These are phyloP conservation scores for Neoarthrinium moseri DNA, from an alignment of 2,329 filamentous ascomycete species.

Conservation along the genomic window DNA sequence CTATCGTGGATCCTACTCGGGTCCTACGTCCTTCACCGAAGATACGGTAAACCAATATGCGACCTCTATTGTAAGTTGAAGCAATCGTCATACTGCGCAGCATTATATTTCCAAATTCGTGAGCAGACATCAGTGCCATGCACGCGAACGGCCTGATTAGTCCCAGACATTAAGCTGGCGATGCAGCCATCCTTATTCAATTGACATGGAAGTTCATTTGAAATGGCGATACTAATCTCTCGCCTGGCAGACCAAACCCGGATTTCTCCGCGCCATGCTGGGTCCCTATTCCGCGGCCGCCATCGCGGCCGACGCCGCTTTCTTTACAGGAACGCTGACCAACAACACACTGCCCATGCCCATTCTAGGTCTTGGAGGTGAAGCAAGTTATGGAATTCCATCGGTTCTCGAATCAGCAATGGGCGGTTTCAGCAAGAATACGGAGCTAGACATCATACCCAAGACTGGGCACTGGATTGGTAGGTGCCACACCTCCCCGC, in stretches of 20 bases:
- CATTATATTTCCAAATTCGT: too few relatives aligned
- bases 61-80: too few relatives aligned
- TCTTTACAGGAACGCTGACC: slow-evolving; percentile 32
- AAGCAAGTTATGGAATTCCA: slow-evolving; percentile 28
- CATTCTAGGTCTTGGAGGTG: slow-evolving; percentile 31
- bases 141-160: too few relatives aligned
- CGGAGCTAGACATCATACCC: slow-evolving; percentile 29
- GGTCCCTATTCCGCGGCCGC: slow-evolving; percentile 31
- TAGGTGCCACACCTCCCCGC: slow-evolving; percentile 17
- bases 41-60: slow-evolving; percentile 38
- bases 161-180: too few relatives aligned
- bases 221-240: too few relatives aligned
- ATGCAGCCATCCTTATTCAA: too few relatives aligned
- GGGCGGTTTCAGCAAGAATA: slow-evolving; percentile 18
- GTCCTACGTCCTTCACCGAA: slow-evolving; percentile 32
- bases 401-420: slow-evolving; percentile 7
- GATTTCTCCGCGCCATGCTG: slow-evolving; percentile 39
- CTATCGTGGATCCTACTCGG: slow-evolving; percentile 41
- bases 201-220: too few relatives aligned
- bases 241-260: slow-evolving; percentile 40
- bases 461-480: slow-evolving; percentile 38
- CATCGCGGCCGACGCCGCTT: slow-evolving; percentile 30
- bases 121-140: too few relatives aligned
- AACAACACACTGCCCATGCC: slow-evolving; percentile 24
- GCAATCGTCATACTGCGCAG: too few relatives aligned